Percentiles rank a stretch among this genome's conserved stretches.
These are phyloP conservation scores for Sporothrix schenckii DNA, from an alignment of 2,329 filamentous ascomycete species.

Conservation along the genomic window DNA sequence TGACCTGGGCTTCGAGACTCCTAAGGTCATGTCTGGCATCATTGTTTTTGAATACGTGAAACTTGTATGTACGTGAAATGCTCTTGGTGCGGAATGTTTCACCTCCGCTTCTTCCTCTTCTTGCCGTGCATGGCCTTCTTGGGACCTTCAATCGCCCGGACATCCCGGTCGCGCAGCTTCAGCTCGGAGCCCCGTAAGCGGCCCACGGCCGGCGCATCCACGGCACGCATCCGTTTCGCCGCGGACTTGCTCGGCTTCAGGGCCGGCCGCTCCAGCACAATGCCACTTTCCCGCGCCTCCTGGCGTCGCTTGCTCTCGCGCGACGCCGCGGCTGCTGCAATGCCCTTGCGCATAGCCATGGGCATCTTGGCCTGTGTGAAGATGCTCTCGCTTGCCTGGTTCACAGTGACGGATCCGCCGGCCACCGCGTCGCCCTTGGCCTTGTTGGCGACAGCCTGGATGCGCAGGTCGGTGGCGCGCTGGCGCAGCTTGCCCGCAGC, in stretches of 20 bases:
- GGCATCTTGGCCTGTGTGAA: conserved; percentile 86
- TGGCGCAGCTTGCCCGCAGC: conserved; percentile 71
- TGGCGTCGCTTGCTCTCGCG: conserved; percentile 71
- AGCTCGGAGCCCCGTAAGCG: conserved; percentile 78
- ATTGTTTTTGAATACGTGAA: background rate
- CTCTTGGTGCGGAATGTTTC: background rate
- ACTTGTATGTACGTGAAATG: background rate
- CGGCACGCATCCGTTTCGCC: conserved; percentile 46
- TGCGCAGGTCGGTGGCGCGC: conserved; percentile 79
- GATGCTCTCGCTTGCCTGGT: conserved; percentile 66
- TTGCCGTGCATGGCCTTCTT: conserved; percentile 47
- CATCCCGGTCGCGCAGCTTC: conserved; percentile 75
- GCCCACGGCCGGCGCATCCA: conserved; percentile 79
- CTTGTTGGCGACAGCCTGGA: conserved; percentile 81
- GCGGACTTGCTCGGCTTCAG: conserved; percentile 41
- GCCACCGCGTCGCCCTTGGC: conserved; percentile 33
- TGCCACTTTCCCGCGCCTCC: conserved; percentile 86
- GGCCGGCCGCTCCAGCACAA: conserved; percentile 71
- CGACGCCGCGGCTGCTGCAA: conserved; percentile 64
- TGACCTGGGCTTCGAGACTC: background rate
- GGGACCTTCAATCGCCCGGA: conserved; percentile 67
- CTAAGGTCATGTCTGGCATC: background rate
- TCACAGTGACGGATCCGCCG: conserved; percentile 69
- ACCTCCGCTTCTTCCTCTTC: conserved; percentile 36
- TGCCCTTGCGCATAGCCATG: conserved; percentile 83